Evolutionary conservation across 768 basidiomycete species (phyloP).

Genomic region (Nevesoporus exiguus): DNA sequence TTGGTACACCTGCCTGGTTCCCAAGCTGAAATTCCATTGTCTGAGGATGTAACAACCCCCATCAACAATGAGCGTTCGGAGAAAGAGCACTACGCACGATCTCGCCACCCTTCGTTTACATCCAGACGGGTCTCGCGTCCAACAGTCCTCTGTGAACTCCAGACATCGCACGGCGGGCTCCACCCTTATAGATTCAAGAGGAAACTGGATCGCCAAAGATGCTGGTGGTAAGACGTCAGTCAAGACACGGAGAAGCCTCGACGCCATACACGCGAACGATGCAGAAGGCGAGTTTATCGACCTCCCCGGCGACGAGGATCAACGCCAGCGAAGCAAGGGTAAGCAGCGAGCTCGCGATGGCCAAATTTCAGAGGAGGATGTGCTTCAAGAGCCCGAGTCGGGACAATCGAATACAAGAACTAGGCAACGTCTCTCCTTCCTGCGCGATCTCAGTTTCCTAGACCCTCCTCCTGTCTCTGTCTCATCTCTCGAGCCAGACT

Average conservation of each 20-base stretch:
- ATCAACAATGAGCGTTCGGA: slow-evolving; percentile 31
- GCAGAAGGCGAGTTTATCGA: slow-evolving; percentile 25
- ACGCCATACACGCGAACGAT: slow-evolving; percentile 18
- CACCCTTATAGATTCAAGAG: slow-evolving; percentile 44
- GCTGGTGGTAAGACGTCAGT: slow-evolving; percentile 52
- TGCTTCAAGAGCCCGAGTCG: slow-evolving; percentile 10
- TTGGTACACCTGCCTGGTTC: too few species aligned
- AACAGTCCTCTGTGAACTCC: slow-evolving; percentile 38
- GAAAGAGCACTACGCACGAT: slow-evolving; percentile 59
- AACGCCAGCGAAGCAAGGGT: slow-evolving; percentile 17
- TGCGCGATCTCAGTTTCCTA: slow-evolving; percentile 53
- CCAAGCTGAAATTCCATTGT: too few species aligned
- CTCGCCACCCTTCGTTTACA: slow-evolving; percentile 61
- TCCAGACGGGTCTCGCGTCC: slow-evolving; percentile 60
- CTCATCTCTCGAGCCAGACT: slow-evolving; percentile 10
- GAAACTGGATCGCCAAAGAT: slow-evolving; percentile 66
- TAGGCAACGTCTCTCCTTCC: slow-evolving; percentile 45
- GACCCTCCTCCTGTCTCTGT: slow-evolving; percentile 28
- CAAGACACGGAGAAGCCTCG: slow-evolving; percentile 33
- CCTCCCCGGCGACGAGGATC: slow-evolving; percentile 21
- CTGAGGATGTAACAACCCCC: too few species aligned
- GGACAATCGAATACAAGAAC: slow-evolving; percentile 23
- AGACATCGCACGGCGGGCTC: slow-evolving; percentile 33
- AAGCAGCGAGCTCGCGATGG: slow-evolving; percentile 23
- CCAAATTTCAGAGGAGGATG: slow-evolving; percentile 6